Evolutionary conservation across 352 stramenopile genomes (phyloP).

Genomic region (Globisporangium cederbergense): DNA sequence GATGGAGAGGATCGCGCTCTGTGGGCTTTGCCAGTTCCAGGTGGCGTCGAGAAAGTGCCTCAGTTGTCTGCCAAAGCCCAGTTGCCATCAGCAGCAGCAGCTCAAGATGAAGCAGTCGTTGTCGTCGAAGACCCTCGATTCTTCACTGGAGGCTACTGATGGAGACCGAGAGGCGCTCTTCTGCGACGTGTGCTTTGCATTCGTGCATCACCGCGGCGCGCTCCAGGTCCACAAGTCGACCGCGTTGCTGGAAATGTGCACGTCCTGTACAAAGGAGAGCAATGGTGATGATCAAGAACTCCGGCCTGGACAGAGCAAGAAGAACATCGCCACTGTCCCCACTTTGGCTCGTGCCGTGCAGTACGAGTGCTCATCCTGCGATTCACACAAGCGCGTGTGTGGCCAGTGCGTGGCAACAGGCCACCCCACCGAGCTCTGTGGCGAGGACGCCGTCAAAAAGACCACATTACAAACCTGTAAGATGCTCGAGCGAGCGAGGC

Average conservation of each 20-base stretch:
- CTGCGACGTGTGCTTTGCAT: constrained; percentile 68
- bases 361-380: constrained; percentile 37
- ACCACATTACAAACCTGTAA: constrained; percentile 34
- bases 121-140: background rate
- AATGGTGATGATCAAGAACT: constrained; percentile 1
- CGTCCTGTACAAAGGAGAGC: constrained; percentile 19
- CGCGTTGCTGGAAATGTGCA: constrained; percentile 45
- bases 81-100: constrained; percentile 2
- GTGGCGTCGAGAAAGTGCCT: constrained; percentile 49
- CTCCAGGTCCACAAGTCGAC: constrained; percentile 39
- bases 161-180: constrained; percentile 30
- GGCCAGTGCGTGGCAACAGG: constrained; percentile 30
- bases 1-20: constrained; percentile 38
- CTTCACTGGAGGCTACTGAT: too few relatives aligned
- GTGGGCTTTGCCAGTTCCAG: constrained; percentile 63
- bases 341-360: constrained; percentile 32
- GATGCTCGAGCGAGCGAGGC: constrained; percentile 38
- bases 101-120: constrained; percentile 13
- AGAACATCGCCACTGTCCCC: background rate
- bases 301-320: background rate
- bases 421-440: constrained; percentile 48
- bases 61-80: constrained; percentile 25
- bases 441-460: constrained; percentile 19
- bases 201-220: constrained; percentile 40
- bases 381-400: constrained; percentile 34